A percentile compares a stretch with the other conserved stretches of the same genome.
These are phyloP conservation scores for Microthlaspi erraticum DNA, from an alignment of 345 rosid species.

Conservation along the genomic window DNA sequence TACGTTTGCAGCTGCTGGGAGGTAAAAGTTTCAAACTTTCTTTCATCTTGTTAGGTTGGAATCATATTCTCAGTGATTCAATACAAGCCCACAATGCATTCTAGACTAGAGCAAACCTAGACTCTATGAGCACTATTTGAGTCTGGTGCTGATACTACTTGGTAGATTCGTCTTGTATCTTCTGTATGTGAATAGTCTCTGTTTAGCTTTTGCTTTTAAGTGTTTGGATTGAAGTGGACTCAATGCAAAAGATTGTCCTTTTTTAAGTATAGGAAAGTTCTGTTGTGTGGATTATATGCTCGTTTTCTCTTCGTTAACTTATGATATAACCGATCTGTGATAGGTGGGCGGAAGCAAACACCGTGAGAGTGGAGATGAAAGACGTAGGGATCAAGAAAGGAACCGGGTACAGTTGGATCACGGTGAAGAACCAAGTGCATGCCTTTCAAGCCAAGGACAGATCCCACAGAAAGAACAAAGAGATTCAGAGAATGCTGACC, in stretches of 20 bases:
- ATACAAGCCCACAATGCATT: not conserved
- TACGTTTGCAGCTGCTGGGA: slow-evolving; percentile 74
- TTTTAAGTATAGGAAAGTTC: not conserved
- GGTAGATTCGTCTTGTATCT: not conserved
- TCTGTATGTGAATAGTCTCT: not conserved
- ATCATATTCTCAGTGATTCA: not conserved
- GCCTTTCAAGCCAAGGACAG: slow-evolving; percentile 85
- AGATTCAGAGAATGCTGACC: slow-evolving; percentile 63
- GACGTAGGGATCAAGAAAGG: slow-evolving; percentile 77
- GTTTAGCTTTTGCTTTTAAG: not conserved
- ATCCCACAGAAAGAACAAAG: slow-evolving; percentile 61
- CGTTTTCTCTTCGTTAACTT: not conserved
- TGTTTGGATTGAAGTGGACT: not conserved
- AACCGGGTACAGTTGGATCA: slow-evolving; percentile 84
- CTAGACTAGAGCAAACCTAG: not conserved
- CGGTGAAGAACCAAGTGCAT: slow-evolving; percentile 67
- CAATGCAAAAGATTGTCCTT: not conserved
- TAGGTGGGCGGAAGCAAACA: slow-evolving; percentile 88
- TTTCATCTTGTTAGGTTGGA: slow-evolving; percentile 11
- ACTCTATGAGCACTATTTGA: not conserved
- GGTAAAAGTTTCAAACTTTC: slow-evolving; percentile 45
- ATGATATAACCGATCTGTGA: not conserved
- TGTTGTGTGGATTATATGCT: not conserved
- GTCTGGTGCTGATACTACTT: not conserved
- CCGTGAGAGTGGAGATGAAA: slow-evolving; percentile 71